Conservation (phyloP, 495 filamentous ascomycete species). For the Glonium stellatum region DNA sequence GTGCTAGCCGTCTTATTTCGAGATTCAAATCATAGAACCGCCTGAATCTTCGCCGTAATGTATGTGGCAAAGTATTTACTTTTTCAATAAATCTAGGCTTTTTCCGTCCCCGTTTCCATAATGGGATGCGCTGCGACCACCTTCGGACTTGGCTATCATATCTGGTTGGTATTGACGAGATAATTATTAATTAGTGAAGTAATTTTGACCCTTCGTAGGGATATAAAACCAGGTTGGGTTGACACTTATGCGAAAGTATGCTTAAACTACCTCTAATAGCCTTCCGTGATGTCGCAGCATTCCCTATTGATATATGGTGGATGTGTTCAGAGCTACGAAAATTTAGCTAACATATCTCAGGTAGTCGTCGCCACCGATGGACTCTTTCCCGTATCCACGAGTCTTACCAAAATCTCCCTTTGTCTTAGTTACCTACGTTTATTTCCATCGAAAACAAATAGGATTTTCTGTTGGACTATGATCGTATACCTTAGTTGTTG, state of each 20-base stretch:
- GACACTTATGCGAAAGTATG: slow-evolving; percentile 20
- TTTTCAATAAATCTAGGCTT: neutral
- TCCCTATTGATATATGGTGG: too few species aligned
- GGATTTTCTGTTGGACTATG: slow-evolving; percentile 16
- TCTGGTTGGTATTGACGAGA: slow-evolving; percentile 1
- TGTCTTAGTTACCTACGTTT: slow-evolving; percentile 22
- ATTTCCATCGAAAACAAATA: slow-evolving; percentile 17
- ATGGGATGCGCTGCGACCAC: slow-evolving; percentile 15
- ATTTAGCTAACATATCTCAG: slow-evolving; percentile 2
- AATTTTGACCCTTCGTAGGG: neutral
- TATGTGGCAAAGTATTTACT: neutral
- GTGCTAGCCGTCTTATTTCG: neutral
- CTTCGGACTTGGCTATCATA: slow-evolving; percentile 19
- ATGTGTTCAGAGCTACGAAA: too few species aligned
- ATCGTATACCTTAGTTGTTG: slow-evolving; percentile 15
- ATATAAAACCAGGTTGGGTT: slow-evolving; percentile 18
- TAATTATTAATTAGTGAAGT: neutral
- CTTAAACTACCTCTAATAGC: neutral
- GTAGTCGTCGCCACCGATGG: slow-evolving; percentile 13
- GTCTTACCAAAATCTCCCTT: slow-evolving; percentile 19
- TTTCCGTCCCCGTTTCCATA: slow-evolving; percentile 8
- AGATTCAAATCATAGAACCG: neutral
- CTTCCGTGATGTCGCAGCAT: neutral
- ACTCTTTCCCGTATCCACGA: slow-evolving; percentile 17
- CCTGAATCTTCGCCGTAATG: neutral